Base-by-base conservation (phyloP, 1,284 basidiomycete genomes). In the Fistulinella staudtii region DNA sequence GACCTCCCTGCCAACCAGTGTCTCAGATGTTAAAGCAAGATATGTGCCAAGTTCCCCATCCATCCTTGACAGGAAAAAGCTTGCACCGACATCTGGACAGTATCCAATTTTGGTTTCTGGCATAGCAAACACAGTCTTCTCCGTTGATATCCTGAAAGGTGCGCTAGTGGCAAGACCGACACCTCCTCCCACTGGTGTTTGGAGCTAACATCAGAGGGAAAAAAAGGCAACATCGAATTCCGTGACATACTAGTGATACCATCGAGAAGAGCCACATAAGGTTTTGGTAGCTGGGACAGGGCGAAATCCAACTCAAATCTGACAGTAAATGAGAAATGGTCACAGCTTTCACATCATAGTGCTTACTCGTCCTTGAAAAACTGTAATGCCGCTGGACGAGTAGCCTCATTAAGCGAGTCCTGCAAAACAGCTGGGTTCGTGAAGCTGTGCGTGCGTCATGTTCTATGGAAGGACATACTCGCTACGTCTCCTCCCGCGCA, bases 401-500 rank as follows among this genome's bases (percentile, higher is more conserved):
- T 85, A 17, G 63, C 60, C 14, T 73, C 70, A 35, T 73, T 54
- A 8, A 67, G 61, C 18, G 79, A 76, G 50, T 79, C 57, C 41
- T 68, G 49, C 14, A 85, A 68, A 37, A 89, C 77, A 53, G 66
- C 87, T 89, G 54, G 23, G 13, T 34, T 30, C 34, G 39, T 67
- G 41, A 59, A 39, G 37, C 30, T 38, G 28, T 39, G 29, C 33
- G 37, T 39, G 51, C 38, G 51, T 22, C 42, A 29, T 21, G 21
- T 28, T 25, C 43, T 14, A 22, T 24, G 37, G 38, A 36, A 39
- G 30, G 36, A 74, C 82, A 60, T 61, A 91, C 91, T 72, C 51
- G 81, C 81, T 43, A 99, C 89, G 65, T 99, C 96, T 43, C 95
- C 95, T 18, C 95, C 96, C 5, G 92, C 88, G 63, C 94, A 99